Percentiles rank a stretch among this genome's conserved stretches.
phyloP scores from a whole-genome alignment of 2,329 filamentous ascomycete species.

The Scedosporium apiospermum region DNA sequence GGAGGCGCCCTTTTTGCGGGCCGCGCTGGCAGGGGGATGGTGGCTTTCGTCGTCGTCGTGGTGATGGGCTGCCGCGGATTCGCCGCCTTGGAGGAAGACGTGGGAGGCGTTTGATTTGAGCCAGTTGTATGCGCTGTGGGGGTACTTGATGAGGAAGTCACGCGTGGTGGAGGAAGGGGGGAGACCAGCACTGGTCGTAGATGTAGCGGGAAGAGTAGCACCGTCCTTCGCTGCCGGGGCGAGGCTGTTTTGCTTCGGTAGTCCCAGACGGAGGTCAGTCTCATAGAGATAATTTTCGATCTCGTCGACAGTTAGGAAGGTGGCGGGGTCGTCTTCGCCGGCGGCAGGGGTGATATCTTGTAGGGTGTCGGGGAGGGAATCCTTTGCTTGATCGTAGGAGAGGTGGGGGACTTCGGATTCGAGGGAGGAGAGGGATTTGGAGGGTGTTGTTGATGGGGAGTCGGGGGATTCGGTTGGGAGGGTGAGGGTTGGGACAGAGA shows the following conservation, averaged over 20 bases:
- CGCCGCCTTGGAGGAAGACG: constrained; percentile 70
- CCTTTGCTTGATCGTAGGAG: constrained; percentile 43
- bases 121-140: constrained; percentile 93
- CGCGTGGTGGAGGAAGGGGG: constrained; percentile 28
- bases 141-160: constrained; percentile 49
- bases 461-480: neutral
- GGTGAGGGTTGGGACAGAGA: constrained; percentile 38
- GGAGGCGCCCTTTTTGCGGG: constrained; percentile 18
- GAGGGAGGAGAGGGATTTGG: constrained; percentile 41
- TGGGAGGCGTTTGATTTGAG: constrained; percentile 75
- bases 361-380: constrained; percentile 51
- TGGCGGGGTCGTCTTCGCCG: constrained; percentile 46
- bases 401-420: constrained; percentile 42
- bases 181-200: constrained; percentile 8
- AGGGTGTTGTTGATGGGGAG: constrained; percentile 29
- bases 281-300: constrained; percentile 65
- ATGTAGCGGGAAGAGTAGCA: constrained; percentile 14
- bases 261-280: constrained; percentile 43
- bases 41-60: constrained; percentile 26
- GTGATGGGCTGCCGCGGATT: constrained; percentile 19
- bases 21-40: constrained; percentile 14
- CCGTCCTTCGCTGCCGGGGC: constrained; percentile 36
- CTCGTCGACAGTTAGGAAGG: constrained; percentile 60
- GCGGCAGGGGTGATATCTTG: constrained; percentile 40
- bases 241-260: constrained; percentile 35